Base-by-base conservation (phyloP, 768 basidiomycete species). In the Hygrophorus pudorinus region DNA sequence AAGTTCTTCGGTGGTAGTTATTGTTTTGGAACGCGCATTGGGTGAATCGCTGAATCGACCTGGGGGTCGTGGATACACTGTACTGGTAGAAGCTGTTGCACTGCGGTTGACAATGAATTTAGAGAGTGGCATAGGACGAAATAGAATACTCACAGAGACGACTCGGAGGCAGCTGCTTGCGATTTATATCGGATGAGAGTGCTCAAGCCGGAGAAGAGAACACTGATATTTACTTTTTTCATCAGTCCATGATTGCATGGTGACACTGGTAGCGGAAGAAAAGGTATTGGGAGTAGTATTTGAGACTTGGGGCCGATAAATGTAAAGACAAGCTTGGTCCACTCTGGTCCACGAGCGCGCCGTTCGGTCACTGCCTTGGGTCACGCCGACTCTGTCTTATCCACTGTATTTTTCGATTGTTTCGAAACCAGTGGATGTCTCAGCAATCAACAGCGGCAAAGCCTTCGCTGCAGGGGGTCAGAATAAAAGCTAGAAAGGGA, bases 401-500 rank as follows among this genome's bases (percentile, higher is more conserved):
- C 42, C 24, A 24, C 24, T 24, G 24, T 7, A 33, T 13, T 33
- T 45, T 45, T 46, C 44, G 40, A 39, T 45, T 49, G 46, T 39
- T 41, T 44, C 48, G 48, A 54, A 46, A 54, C 72, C 68, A 72
- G 82, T 88, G 85, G 69, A 89, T 89, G 86, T 89, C 86, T 88
- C 81, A 82, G 78, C 85, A 84, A 86, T 64, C 81, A 68, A 63
- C 78, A 60, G 72, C 78, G 67, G 61, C 78, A 67, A 88, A 86
- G 77, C 86, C 86, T 84, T 85, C 85, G 73, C 75, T 89, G 65
- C 81, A 84, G 76, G 86, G 86, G 68, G 88, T 91, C 65, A 75
- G 83, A 75, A 89, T 91, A 59, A 91, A 84, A 78, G 85, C 85
- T 61, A 81, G 89, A 69, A 91, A 91, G 70, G 82, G 88, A 55